Evolutionary conservation across 768 basidiomycete genomes (phyloP), one percentile per base, ranked within the genome.

Genomic region (Coprinellus micaceus): DNA sequence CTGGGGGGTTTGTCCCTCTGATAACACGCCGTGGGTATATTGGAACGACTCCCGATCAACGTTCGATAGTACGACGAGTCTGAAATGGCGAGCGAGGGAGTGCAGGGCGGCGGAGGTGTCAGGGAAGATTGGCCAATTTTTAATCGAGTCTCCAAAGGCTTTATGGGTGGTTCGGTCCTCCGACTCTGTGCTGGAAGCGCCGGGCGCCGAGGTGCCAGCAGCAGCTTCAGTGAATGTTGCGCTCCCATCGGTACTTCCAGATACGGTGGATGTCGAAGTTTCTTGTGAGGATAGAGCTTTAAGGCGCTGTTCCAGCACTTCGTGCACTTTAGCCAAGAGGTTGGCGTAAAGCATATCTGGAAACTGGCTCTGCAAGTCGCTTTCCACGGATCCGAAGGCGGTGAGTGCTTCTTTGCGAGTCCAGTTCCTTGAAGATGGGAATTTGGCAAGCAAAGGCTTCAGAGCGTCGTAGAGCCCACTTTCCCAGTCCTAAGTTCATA

Each of bases 31-130:
- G 46, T 84, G 83, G 0, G 87, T 89, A 59, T 77, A 70, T 2
- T 77, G 71, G 64, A 89, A 88, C 29, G 86, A 85, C 22, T 62
- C 65, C 55, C 77, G 77, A 60, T 91, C 89, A 64, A 91, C 84
- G 67, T 91, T 91, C 61, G 88, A 89, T 37, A 91, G 76, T 4
- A 89, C 85, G 57, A 84, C 77, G 57, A 91, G 83, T 54, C 83
- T 84, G 73, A 82, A 90, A 64, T 80, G 78, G 54, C 76, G 74
- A 36, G 85, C 76, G 51, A 91, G 81, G 26, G 74, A 68, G 48
- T 74, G 77, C 4, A 91, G 80, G 0, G 88, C 88, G 15, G 70
- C 67, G 56, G 74, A 67, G 9, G 84, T 86, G 67, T 91, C 89
- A 0, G 83, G 79, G 71, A 90, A 91, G 6, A 82, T 74, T 2